Evolutionary conservation across 2,329 filamentous ascomycete species (phyloP).

Genomic region (Dactylella cylindrospora): DNA sequence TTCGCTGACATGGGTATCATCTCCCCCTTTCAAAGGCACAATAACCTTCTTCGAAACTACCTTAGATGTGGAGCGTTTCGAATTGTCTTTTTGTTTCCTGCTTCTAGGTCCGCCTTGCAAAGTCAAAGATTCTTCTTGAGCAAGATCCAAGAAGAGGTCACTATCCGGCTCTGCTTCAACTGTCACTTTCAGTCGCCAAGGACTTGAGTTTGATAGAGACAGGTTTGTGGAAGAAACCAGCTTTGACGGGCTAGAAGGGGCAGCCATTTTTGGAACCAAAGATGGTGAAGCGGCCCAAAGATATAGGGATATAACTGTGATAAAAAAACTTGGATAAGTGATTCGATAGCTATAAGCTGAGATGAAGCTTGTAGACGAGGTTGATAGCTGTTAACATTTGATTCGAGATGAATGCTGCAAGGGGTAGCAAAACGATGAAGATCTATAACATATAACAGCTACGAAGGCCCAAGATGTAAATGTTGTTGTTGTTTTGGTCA

Average conservation of each 20-base stretch:
- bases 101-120: background rate
- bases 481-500: too few species aligned
- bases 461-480: too few species aligned
- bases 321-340: too few species aligned
- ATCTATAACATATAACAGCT: too few species aligned
- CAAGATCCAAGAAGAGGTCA: constrained; percentile 35
- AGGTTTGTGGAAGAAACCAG: constrained; percentile 40
- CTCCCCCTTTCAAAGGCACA: constrained; percentile 4
- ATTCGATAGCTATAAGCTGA: too few species aligned
- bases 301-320: too few species aligned
- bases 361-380: too few species aligned
- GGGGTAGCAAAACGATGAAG: too few species aligned
- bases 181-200: constrained; percentile 37
- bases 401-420: too few species aligned
- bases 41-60: constrained; percentile 4
- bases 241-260: constrained; percentile 30
- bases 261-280: too few species aligned
- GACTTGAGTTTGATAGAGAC: constrained; percentile 38
- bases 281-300: too few species aligned
- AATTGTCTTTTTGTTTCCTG: constrained; percentile 10
- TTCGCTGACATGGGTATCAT: constrained; percentile 23
- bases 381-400: too few species aligned
- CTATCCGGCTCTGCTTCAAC: constrained; percentile 35
- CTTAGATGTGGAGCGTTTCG: constrained; percentile 2
- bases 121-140: constrained; percentile 25